Evolutionary conservation across 192 early-diverging fungal genomes (phyloP).

Genomic region (Funneliformis geosporum): DNA sequence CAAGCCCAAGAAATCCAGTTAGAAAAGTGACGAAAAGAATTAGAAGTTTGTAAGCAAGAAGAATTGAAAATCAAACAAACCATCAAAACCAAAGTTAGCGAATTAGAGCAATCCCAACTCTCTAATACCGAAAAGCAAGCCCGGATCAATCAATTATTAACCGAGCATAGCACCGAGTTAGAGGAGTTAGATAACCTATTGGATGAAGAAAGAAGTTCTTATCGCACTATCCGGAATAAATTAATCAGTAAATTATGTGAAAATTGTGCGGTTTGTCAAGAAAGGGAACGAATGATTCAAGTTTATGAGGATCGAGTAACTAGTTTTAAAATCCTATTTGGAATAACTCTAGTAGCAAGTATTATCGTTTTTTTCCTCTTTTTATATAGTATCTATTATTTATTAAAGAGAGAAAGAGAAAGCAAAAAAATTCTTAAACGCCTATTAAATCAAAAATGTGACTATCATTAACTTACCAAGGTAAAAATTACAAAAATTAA

Average conservation of each 20-base stretch:
- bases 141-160: neutral
- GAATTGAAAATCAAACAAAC: neutral
- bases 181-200: neutral
- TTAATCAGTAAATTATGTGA: neutral
- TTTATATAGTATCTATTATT: too few species aligned
- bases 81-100: neutral
- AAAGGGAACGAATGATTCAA: too few species aligned
- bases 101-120: neutral
- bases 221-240: neutral
- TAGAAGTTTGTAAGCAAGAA: neutral
- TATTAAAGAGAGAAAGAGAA: too few species aligned
- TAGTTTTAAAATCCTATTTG: neutral
- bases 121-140: neutral
- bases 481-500: too few species aligned
- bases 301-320: too few species aligned
- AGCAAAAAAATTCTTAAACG: too few species aligned
- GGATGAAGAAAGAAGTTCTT: neutral
- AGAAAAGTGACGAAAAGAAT: neutral
- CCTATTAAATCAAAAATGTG: too few species aligned
- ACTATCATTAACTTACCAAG: too few species aligned
- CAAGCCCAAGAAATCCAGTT: neutral
- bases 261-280: too few species aligned
- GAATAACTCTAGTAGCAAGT: too few species aligned
- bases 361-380: too few species aligned
- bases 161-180: neutral